Conservation (phyloP, 192 early-diverging fungal species). For the Mortierella claussenii region DNA sequence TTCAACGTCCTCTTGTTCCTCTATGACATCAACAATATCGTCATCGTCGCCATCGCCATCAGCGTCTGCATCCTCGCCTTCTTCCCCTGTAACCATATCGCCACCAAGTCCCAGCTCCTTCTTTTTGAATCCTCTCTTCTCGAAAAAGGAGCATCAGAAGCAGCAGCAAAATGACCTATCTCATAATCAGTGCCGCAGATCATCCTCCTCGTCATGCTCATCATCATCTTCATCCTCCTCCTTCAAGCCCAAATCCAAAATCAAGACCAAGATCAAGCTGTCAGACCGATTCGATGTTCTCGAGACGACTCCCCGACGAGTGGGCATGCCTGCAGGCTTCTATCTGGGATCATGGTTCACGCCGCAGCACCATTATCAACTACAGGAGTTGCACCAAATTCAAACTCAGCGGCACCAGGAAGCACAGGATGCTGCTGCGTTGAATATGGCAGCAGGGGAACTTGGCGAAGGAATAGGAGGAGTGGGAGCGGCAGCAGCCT, state of each 20-base stretch:
- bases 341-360: conserved; percentile 41
- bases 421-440: neutral
- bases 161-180: neutral
- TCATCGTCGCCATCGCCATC: conserved; percentile 17
- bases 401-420: neutral
- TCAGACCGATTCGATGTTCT: conserved; percentile 20
- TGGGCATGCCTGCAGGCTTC: conserved; percentile 9
- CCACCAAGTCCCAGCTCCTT: no score
- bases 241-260: no score
- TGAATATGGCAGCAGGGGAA: neutral
- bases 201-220: neutral
- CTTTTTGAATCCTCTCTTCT: neutral
- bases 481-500: neutral
- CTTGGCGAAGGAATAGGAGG: no score
- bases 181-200: neutral
- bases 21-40: conserved; percentile 1
- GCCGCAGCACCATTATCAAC: conserved; percentile 37
- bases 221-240: neutral
- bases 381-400: conserved; percentile 34
- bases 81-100: no score
- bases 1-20: conserved; percentile 5
- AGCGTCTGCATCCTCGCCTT: neutral
- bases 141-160: neutral
- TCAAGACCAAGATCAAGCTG: conserved; percentile 6
- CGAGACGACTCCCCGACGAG: conserved; percentile 10